Base-by-base conservation (phyloP, 176 grass and related monocot genomes). In the Pontederia paniculata region DNA sequence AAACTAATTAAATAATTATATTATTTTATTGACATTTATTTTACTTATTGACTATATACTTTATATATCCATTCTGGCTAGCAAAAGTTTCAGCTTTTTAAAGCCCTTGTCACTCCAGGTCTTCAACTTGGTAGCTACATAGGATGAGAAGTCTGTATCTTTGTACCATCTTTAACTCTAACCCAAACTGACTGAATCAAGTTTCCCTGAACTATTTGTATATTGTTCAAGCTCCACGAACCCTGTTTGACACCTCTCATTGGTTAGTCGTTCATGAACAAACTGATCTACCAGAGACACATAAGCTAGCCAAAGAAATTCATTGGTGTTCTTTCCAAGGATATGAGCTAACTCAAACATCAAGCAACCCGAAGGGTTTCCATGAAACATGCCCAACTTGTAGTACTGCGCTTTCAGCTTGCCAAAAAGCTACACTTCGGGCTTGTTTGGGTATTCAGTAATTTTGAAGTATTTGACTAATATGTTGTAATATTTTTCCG, bases 221-320 rank as follows among this genome's bases (percentile, higher is more conserved):
- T 96, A 82, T 21, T 96, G 90, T 56, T 96, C 90, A 4, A 96
- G 77, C 71, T 96, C 82, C 91, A 96, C 89, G 12, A 83, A 79
- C 1, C 75, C 78, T 2, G 76, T 70, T 69, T 87, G 79, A 68
- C 89, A 96, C 16, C 91, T 70, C 83, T 96, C 85, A 64, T 83
- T 89, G 62, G 90, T 89, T 68, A 96, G 76, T 50, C 82, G 75
- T 52, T 96, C 86, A 65, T 96, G 91, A 4, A 96, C 79, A 62
- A 96, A 96, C 73, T 96, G 91, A 62, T 96, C 90, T 1, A 76
- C 81, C 21, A 89, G 82, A 23, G 82, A 76, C 52, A 96, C 79
- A 74, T 79, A 96, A 54, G 85, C 82, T 28, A 96, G 55, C 90
- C 90, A 96, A 42, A 96, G 79, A 8, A 89, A 71, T 63, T 89